These are phyloP conservation scores for Cyclostephanos tholiformis DNA, from an alignment of 108 stramenopile genomes.

Conservation along the genomic window DNA sequence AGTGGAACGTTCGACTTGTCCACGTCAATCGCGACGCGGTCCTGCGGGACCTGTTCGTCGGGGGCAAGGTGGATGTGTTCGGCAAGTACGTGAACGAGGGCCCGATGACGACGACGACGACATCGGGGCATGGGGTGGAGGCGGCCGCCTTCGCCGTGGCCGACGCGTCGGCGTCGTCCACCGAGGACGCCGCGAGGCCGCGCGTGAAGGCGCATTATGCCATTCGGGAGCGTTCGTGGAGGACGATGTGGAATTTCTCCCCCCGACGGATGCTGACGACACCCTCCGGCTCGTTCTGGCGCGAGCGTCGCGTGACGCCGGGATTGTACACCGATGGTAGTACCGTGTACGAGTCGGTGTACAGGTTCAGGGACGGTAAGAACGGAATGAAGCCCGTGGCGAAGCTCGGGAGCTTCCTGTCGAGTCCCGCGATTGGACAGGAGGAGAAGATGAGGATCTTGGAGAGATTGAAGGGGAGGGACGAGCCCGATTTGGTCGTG, in stretches of 20 bases:
- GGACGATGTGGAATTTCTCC: slow-evolving; percentile 87
- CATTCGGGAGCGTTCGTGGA: slow-evolving; percentile 73
- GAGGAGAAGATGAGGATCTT: slow-evolving; percentile 56
- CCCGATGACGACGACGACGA: slow-evolving; percentile 14
- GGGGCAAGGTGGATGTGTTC: slow-evolving; percentile 82
- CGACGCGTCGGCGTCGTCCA: too few relatives aligned
- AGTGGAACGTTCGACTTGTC: slow-evolving; percentile 81
- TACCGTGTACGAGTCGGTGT: slow-evolving; percentile 74
- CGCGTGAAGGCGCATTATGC: slow-evolving; percentile 59
- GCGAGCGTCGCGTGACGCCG: slow-evolving; percentile 80
- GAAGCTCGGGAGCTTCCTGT: slow-evolving; percentile 56
- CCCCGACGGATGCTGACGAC: slow-evolving; percentile 77
- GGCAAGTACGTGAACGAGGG: slow-evolving; percentile 79
- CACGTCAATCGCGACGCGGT: slow-evolving; percentile 86
- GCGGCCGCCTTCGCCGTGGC: slow-evolving; percentile 15
- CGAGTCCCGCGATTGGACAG: slow-evolving; percentile 35
- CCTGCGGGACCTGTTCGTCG: slow-evolving; percentile 78
- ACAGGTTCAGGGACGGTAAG: slow-evolving; percentile 80
- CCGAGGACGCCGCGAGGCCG: slow-evolving; percentile 43
- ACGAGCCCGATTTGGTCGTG: slow-evolving; percentile 80
- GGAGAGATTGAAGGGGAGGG: slow-evolving; percentile 64
- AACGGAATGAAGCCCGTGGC: slow-evolving; percentile 79
- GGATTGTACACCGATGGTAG: slow-evolving; percentile 86
- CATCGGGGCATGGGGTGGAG: slow-evolving; percentile 10
- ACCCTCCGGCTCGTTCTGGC: slow-evolving; percentile 84